phyloP scores from a whole-genome alignment of 1,284 basidiomycete genomes.

The Rhodofomes roseus region DNA sequence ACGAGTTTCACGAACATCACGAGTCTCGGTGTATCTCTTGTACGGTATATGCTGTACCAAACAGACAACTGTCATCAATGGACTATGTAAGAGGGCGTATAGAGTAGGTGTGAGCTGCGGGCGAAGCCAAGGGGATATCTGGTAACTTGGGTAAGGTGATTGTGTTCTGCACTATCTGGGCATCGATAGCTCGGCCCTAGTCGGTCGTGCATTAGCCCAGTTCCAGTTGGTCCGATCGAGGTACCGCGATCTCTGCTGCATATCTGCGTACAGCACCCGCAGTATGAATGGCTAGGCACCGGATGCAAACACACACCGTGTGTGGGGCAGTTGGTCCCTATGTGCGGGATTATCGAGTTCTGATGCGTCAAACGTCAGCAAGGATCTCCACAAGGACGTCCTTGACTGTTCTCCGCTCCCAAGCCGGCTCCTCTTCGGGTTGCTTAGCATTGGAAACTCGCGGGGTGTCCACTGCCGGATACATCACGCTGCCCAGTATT shows the following conservation, averaged over 20 bases:
- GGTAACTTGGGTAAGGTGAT: no score
- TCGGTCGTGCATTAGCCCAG: neutral
- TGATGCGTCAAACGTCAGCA: constrained; percentile 39
- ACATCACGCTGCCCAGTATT: constrained; percentile 57
- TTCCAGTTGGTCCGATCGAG: neutral
- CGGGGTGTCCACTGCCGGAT: constrained; percentile 24
- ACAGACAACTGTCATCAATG: neutral
- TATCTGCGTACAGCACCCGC: neutral
- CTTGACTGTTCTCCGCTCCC: constrained; percentile 46
- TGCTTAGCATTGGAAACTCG: neutral
- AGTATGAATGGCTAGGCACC: neutral
- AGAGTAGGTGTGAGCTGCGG: no score
- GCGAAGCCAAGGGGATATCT: no score
- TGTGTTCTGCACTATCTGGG: no score
- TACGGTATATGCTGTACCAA: neutral
- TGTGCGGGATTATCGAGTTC: neutral
- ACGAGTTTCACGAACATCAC: neutral
- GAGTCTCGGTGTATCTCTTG: neutral
- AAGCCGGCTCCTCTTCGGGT: constrained; percentile 12
- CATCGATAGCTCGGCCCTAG: no score
- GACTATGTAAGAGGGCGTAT: no score
- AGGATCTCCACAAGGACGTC: constrained; percentile 56
- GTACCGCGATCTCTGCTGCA: neutral
- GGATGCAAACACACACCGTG: neutral
- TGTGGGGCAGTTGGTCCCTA: neutral